A percentile compares a stretch with the other conserved stretches of the same genome.
These are phyloP conservation scores for Heteromeles arbutifolia DNA, from an alignment of 306 rosid species.

Conservation along the genomic window DNA sequence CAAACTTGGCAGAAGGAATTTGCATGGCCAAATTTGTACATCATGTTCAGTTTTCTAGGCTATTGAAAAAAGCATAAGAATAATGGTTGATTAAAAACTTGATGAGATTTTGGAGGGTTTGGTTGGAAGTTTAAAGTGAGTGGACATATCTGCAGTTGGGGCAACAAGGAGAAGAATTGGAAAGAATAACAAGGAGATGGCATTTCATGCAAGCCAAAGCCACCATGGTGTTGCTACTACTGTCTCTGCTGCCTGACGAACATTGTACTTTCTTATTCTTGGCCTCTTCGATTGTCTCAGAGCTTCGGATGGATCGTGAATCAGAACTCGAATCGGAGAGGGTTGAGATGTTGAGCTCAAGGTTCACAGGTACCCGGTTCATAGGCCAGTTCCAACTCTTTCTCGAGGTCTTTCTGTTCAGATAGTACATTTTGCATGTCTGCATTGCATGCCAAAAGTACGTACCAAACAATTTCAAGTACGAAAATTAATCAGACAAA, in stretches of 20 bases:
- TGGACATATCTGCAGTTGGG: conserved; percentile 46
- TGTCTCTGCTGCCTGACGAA: neutral
- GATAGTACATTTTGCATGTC: conserved; percentile 39
- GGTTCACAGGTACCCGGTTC: conserved; percentile 22
- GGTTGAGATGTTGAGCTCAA: conserved; percentile 39
- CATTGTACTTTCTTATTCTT: conserved; percentile 1
- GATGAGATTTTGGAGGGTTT: too few relatives aligned
- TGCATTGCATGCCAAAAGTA: neutral
- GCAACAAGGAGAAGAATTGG: conserved; percentile 41
- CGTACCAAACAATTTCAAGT: neutral
- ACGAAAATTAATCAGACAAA: neutral
- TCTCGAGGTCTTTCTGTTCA: conserved; percentile 39
- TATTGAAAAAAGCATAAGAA: neutral
- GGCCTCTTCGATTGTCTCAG: neutral
- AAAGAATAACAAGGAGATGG: conserved; percentile 41
- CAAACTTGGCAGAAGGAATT: neutral
- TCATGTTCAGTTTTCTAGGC: neutral
- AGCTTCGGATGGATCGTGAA: neutral
- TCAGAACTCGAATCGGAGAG: conserved; percentile 1
- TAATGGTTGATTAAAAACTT: neutral
- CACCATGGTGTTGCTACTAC: conserved; percentile 19
- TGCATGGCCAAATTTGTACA: neutral
- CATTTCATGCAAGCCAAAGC: conserved; percentile 48
- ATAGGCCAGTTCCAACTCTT: conserved; percentile 38
- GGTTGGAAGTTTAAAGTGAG: conserved; percentile 10